These are phyloP conservation scores for Gastrolobium bilobum DNA, from an alignment of 306 rosid genomes.

Conservation along the genomic window DNA sequence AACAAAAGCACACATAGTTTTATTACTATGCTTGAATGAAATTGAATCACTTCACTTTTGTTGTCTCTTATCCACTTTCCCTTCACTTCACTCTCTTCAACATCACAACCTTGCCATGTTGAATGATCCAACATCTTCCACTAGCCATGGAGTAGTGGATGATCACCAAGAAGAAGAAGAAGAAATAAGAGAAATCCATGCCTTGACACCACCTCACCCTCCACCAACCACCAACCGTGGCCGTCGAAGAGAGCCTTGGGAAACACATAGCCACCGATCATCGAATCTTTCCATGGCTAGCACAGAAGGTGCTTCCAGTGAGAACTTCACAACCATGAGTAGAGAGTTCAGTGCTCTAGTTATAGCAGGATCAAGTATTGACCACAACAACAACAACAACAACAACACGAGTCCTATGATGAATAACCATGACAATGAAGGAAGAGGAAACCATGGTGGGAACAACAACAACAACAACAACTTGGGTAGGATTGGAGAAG, in stretches of 20 bases:
- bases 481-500: conserved; percentile 87
- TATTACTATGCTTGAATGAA: conserved; percentile 31
- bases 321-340: conserved; percentile 85
- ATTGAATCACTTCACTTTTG: conserved; percentile 23
- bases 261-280: conserved; percentile 68
- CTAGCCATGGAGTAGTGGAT: conserved; percentile 50
- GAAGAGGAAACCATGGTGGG: neutral
- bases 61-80: conserved; percentile 25
- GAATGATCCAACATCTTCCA: conserved; percentile 53
- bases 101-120: conserved; percentile 53
- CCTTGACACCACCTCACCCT: conserved; percentile 73
- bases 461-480: conserved; percentile 36
- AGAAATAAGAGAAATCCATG: conserved; percentile 84
- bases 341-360: conserved; percentile 95
- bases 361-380: conserved; percentile 79
- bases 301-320: conserved; percentile 63
- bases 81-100: conserved; percentile 32
- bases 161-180: conserved; percentile 51
- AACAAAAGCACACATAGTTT: neutral
- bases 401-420: conserved; percentile 12
- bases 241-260: conserved; percentile 72
- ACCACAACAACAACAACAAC: conserved; percentile 21
- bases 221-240: conserved; percentile 48
- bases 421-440: conserved; percentile 28
- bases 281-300: conserved; percentile 68